These are phyloP conservation scores for Termitomyces sp. DNA, from an alignment of 768 basidiomycete species.

Conservation along the genomic window DNA sequence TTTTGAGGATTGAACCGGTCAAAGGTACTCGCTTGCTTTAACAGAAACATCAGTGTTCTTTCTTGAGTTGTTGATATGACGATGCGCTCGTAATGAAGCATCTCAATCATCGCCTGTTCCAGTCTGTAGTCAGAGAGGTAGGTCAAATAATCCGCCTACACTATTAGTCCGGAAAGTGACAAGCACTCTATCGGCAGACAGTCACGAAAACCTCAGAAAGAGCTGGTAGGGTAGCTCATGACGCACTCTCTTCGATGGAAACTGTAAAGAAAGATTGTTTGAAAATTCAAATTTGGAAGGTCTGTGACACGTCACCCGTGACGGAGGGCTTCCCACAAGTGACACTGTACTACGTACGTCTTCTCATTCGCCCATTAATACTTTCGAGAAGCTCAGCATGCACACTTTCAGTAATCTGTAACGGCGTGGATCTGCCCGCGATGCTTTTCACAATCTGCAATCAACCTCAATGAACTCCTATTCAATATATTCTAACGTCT, in stretches of 20 bases:
- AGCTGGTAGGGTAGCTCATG: slow-evolving; percentile 2
- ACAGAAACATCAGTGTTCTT: neutral
- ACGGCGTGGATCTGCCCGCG: slow-evolving; percentile 10
- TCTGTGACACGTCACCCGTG: slow-evolving; percentile 11
- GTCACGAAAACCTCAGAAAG: neutral
- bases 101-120: too few species aligned
- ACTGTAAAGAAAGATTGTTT: neutral
- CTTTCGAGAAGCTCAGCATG: slow-evolving; percentile 7
- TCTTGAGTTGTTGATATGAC: neutral
- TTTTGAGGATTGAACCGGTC: neutral
- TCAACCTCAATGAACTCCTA: slow-evolving; percentile 10
- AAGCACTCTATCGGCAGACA: neutral
- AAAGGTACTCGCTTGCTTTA: neutral
- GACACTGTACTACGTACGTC: neutral
- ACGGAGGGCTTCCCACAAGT: too few species aligned
- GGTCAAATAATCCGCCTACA: too few species aligned
- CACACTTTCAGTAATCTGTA: slow-evolving; percentile 1
- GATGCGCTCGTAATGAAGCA: neutral
- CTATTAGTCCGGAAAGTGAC: too few species aligned
- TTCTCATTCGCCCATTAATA: slow-evolving; percentile 4
- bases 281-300: neutral
- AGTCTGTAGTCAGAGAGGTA: too few species aligned
- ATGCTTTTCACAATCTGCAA: slow-evolving; percentile 9
- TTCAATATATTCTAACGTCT: slow-evolving; percentile 6
- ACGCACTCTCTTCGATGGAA: slow-evolving; percentile 1